Evolutionary conservation across 768 basidiomycete genomes (phyloP).

Genomic region (Rhodotorula sphaerocarpa): DNA sequence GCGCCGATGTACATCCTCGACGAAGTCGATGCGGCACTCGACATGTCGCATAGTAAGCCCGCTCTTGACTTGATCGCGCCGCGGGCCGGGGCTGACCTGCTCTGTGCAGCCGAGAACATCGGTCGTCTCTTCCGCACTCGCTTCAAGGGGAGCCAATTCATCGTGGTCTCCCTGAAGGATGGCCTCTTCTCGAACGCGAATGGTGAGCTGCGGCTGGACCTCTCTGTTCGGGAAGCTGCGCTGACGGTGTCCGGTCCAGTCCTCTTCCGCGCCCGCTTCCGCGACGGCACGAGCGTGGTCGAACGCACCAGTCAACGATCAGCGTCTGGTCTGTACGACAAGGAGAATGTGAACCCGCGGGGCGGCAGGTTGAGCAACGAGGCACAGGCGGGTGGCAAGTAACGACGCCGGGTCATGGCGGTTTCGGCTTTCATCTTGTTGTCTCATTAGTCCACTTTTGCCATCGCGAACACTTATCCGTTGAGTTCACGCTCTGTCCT

Average conservation of each 20-base stretch:
- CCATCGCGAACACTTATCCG: too few species aligned
- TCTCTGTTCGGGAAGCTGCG: background rate
- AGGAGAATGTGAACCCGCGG: conserved; percentile 19
- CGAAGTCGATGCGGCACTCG: conserved; percentile 95
- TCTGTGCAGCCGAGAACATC: conserved; percentile 62
- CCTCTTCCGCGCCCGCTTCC: conserved; percentile 81
- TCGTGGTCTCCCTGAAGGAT: conserved; percentile 93
- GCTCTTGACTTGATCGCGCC: accelerated
- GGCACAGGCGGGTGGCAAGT: background rate
- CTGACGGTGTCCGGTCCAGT: conserved; percentile 5
- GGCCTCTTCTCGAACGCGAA: conserved; percentile 97
- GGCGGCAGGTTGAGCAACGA: background rate
- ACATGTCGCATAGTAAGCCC: conserved; percentile 69
- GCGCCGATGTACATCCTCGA: conserved; percentile 99
- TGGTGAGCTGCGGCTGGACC: conserved; percentile 42
- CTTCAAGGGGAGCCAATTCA: conserved; percentile 97
- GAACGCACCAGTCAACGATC: conserved; percentile 37
- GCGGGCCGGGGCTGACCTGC: background rate
- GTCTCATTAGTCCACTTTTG: too few species aligned
- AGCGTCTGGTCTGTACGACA: conserved; percentile 24
- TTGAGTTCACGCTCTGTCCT: too few species aligned
- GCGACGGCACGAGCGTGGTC: conserved; percentile 59
- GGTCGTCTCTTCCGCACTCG: conserved; percentile 94
- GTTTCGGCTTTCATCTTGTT: too few species aligned
- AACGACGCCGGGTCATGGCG: background rate